These are phyloP conservation scores for Rubia occidens DNA, from an alignment of 305 asterid genomes.

Conservation along the genomic window DNA sequence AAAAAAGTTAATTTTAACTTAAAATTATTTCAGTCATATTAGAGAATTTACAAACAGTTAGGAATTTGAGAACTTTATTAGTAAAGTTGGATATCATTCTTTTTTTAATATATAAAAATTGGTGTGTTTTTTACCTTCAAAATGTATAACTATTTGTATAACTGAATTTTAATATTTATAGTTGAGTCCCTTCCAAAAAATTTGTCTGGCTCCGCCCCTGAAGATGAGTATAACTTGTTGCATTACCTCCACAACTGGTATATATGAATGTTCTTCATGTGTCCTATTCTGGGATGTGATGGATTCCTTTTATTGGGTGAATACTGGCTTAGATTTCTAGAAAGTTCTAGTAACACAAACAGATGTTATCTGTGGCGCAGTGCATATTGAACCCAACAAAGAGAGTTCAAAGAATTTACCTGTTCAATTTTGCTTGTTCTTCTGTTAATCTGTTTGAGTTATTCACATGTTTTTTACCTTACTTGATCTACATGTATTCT, in stretches of 20 bases:
- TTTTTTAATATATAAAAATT: no score
- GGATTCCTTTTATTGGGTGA: background rate
- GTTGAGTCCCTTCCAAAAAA: no score
- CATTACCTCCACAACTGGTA: background rate
- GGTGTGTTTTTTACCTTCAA: no score
- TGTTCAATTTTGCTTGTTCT: background rate
- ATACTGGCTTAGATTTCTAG: background rate
- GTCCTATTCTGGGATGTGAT: constrained; percentile 7
- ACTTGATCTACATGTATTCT: constrained; percentile 12
- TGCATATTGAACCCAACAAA: background rate
- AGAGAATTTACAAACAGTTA: no score
- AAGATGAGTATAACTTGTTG: constrained; percentile 1
- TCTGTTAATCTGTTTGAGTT: constrained; percentile 8
- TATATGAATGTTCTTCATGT: background rate
- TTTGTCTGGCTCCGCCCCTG: no score
- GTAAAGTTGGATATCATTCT: no score
- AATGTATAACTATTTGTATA: no score
- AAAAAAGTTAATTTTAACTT: no score
- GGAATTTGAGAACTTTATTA: no score
- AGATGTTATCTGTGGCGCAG: background rate
- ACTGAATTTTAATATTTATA: no score
- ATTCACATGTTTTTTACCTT: constrained; percentile 8
- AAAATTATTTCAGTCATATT: no score
- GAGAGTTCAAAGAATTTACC: background rate
- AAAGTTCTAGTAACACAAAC: background rate